A percentile compares a stretch with the other conserved stretches of the same genome.
Conservation (phyloP, 2,329 filamentous ascomycete genomes). For the Pochonia chlamydosporia region DNA sequence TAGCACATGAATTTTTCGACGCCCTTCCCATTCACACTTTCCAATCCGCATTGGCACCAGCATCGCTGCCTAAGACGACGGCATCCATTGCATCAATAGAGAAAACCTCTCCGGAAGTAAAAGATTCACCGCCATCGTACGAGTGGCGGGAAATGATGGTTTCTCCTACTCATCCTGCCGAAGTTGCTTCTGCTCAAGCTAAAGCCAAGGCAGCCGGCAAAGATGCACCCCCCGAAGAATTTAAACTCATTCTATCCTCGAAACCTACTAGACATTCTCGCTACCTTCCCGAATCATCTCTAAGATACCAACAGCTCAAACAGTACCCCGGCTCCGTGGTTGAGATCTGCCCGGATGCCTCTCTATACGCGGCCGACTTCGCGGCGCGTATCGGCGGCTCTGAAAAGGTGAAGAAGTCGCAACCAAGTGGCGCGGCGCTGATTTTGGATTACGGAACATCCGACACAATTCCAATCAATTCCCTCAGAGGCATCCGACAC, state of each 20-base stretch:
- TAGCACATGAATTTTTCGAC: conserved; percentile 98
- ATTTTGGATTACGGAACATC: conserved; percentile 91
- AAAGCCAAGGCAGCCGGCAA: conserved; percentile 41
- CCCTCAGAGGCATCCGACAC: conserved; percentile 77
- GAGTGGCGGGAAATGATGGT: conserved; percentile 85
- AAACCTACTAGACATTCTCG: conserved; percentile 74
- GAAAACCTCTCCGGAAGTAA: background rate
- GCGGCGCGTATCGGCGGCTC: conserved; percentile 77
- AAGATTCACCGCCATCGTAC: conserved; percentile 14
- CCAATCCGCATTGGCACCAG: conserved; percentile 56
- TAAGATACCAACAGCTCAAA: conserved; percentile 72
- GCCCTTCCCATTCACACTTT: conserved; percentile 95
- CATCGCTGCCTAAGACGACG: conserved; percentile 9
- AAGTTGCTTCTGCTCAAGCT: conserved; percentile 47
- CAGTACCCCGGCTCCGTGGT: conserved; percentile 63
- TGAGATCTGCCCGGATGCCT: conserved; percentile 85
- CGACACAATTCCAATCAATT: conserved; percentile 76
- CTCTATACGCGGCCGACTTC: conserved; percentile 74
- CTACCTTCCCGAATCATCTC: conserved; percentile 76
- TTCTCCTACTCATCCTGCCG: conserved; percentile 54
- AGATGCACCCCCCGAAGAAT: conserved; percentile 64
- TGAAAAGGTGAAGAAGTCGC: conserved; percentile 44
- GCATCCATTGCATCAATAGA: conserved; percentile 16
- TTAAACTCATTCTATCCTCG: conserved; percentile 75
- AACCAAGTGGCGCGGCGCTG: conserved; percentile 78